Percentiles rank a stretch among this genome's conserved stretches.
Conservation (phyloP, 2,329 filamentous ascomycete species). For the Fusarium succisae region DNA sequence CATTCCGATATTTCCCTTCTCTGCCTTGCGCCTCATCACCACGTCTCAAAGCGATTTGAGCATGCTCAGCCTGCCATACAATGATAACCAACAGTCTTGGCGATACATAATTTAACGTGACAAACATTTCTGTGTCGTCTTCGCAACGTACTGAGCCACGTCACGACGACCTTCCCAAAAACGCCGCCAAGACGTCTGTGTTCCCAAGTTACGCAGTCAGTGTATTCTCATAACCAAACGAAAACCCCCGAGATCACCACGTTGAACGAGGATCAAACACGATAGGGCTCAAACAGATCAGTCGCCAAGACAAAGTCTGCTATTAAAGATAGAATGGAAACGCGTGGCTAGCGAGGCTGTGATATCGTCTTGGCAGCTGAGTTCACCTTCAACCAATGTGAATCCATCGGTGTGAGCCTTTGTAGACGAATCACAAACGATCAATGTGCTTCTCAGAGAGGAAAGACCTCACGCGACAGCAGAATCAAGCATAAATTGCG, state of each 20-base stretch:
- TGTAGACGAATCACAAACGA: constrained; percentile 4
- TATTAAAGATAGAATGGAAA: neutral
- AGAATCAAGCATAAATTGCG: constrained; percentile 20
- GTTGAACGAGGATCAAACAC: constrained; percentile 2
- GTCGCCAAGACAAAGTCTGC: constrained; percentile 10
- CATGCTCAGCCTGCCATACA: neutral
- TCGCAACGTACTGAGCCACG: neutral
- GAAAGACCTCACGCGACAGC: constrained; percentile 32
- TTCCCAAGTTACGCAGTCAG: neutral
- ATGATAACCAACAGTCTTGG: neutral
- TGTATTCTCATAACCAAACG: neutral
- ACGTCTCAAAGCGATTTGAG: neutral
- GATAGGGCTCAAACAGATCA: constrained; percentile 11
- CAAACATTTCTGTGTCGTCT: neutral
- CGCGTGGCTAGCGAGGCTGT: constrained; percentile 35
- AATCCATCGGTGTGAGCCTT: neutral
- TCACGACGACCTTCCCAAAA: neutral
- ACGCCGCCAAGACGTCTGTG: neutral
- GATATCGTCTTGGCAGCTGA: constrained; percentile 21
- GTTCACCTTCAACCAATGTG: neutral
- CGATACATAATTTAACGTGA: neutral
- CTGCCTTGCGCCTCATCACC: neutral
- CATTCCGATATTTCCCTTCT: neutral
- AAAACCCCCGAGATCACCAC: neutral
- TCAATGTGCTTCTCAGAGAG: neutral